Percentiles rank a stretch among this genome's conserved stretches.
phyloP scores from a whole-genome alignment of 768 basidiomycete species.

The Termitomyces sp. region DNA sequence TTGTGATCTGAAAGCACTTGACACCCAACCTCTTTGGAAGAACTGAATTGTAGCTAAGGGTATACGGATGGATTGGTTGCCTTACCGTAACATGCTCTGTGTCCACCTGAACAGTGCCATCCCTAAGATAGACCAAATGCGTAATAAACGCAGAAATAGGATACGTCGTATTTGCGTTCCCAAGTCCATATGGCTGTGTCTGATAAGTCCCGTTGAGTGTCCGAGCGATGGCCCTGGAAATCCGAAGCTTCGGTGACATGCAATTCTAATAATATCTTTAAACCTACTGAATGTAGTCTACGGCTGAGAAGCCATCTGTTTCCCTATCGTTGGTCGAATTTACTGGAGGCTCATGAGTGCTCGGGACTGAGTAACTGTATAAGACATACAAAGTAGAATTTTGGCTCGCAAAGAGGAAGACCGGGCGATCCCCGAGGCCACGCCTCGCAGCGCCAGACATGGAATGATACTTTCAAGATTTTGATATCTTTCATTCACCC shows the following conservation, averaged over 20 bases:
- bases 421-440: conserved; percentile 70
- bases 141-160: conserved; percentile 80
- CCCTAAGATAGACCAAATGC: conserved; percentile 74
- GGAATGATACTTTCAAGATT: conserved; percentile 56
- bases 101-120: conserved; percentile 59
- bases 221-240: conserved; percentile 53
- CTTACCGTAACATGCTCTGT: conserved; percentile 54
- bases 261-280: neutral
- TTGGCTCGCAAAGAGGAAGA: conserved; percentile 72
- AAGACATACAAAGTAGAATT: conserved; percentile 69
- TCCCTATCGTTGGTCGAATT: conserved; percentile 88
- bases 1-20: conserved; percentile 45
- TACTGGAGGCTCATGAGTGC: conserved; percentile 38
- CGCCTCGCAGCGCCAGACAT: conserved; percentile 79
- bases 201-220: conserved; percentile 65
- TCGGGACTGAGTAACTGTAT: conserved; percentile 1
- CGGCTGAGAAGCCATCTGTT: conserved; percentile 78
- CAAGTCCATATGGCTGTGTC: conserved; percentile 46
- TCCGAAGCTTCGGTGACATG: conserved; percentile 1
- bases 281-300: conserved; percentile 73
- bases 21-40: conserved; percentile 50
- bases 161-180: conserved; percentile 56
- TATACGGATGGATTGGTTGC: neutral
- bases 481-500: neutral
- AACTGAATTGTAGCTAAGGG: conserved; percentile 3